Conservation (phyloP, 129 eudicot genomes). For the Flaveria ramosissima region DNA sequence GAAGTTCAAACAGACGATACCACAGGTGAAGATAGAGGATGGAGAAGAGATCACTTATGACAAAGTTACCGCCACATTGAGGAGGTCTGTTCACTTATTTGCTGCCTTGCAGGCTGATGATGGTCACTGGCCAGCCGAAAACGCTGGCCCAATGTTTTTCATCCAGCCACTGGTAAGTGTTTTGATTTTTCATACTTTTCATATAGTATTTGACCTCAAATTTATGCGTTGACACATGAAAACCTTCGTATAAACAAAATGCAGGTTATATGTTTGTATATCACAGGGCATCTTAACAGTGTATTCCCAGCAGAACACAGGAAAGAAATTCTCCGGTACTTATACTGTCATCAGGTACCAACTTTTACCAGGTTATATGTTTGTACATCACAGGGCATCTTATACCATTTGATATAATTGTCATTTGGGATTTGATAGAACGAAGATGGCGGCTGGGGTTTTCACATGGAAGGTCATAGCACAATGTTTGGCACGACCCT, state of each 20-base stretch:
- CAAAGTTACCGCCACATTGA: slow-evolving; percentile 42
- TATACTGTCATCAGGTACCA: slow-evolving; percentile 57
- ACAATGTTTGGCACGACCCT: slow-evolving; percentile 62
- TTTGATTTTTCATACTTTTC: not conserved
- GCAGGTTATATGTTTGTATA: slow-evolving; percentile 69
- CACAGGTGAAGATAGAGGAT: slow-evolving; percentile 57
- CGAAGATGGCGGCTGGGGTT: slow-evolving; percentile 83
- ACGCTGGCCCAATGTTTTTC: slow-evolving; percentile 64
- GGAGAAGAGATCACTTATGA: slow-evolving; percentile 61
- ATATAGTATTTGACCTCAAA: not conserved
- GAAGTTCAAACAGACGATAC: slow-evolving; percentile 54
- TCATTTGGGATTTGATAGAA: slow-evolving; percentile 36
- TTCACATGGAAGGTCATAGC: slow-evolving; percentile 71
- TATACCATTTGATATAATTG: no score
- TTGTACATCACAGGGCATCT: no score
- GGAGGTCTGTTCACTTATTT: slow-evolving; percentile 50
- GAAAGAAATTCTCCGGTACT: slow-evolving; percentile 55
- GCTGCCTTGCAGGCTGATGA: slow-evolving; percentile 66
- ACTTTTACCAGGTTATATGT: not conserved
- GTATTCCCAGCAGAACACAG: slow-evolving; percentile 48
- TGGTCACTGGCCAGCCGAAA: slow-evolving; percentile 92
- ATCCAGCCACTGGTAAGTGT: slow-evolving; percentile 58
- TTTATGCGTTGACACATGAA: no score
- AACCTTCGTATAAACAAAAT: not conserved
- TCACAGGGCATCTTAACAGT: slow-evolving; percentile 62